Base-by-base conservation (phyloP, 768 basidiomycete species). In the Tephrocybe sp. region DNA sequence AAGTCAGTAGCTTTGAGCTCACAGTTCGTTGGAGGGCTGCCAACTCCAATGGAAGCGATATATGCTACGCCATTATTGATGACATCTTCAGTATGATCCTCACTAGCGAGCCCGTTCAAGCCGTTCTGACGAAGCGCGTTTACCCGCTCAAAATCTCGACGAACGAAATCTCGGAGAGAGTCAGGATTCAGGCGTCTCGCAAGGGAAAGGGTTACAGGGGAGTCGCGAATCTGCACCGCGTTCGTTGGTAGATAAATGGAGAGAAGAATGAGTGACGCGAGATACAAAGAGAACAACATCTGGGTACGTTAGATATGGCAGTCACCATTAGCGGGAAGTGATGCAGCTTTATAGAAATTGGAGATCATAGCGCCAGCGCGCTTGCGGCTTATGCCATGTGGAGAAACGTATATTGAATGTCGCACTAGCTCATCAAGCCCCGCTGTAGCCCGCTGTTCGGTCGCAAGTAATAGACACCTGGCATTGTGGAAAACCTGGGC, bases 21-120 rank as follows among this genome's bases (percentile, higher is more conserved):
- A 79, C 82, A 83, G 19, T 55, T 63, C 4, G 78, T 83, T 16
- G 78, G 62, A 1, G 82, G 83, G 55, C 58, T 75, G 44, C 84
- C 84, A 26, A 85, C 72, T 10, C 73, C 76, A 26, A 83, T 72
- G 12, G 67, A 56, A 1, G 77, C 69, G 39, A 71, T 61, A 63
- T 83, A 82, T 35, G 65, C 63, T 9, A 75, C 66, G 14, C 63
- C 66, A 48, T 65, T 59, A 46, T 72, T 67, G 30, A 56, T 48
- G 43, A 69, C 64, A 13, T 58, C 62, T 46, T 70, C 67, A 51
- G 77, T 79, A 14, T 19, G 19, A 22, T 41, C 19, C n/a, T n/a
- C n/a, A n/a, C n/a, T n/a, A n/a, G n/a, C n/a, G n/a, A n/a, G n/a
- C n/a, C n/a, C n/a, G n/a, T n/a, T n/a, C n/a, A n/a, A n/a, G n/a